Evolutionary conservation across 192 early-diverging fungal genomes (phyloP).

Genomic region (Backusella circina): DNA sequence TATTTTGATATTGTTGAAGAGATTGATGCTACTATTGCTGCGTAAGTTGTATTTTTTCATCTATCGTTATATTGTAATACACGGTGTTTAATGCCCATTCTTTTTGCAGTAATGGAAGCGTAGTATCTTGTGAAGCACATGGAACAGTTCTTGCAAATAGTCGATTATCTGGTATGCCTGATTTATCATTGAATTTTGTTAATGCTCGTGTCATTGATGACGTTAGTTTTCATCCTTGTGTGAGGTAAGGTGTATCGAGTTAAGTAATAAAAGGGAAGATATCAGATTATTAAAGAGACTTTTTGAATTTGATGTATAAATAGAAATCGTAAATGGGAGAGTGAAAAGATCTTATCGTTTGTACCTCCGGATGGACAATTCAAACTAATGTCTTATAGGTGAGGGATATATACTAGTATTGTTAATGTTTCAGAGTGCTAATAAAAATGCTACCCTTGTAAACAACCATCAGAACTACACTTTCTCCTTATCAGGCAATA

Average conservation of each 20-base stretch:
- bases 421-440: background rate
- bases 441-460: background rate
- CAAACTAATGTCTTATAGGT: slow-evolving; percentile 80
- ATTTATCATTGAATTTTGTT: slow-evolving; percentile 71
- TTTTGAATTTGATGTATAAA: background rate
- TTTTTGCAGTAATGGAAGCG: slow-evolving; percentile 49
- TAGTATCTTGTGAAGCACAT: slow-evolving; percentile 74
- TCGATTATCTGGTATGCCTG: slow-evolving; percentile 87
- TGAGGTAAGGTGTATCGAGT: slow-evolving; percentile 42
- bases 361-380: slow-evolving; percentile 94
- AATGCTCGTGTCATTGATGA: slow-evolving; percentile 75
- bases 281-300: background rate
- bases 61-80: background rate
- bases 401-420: background rate
- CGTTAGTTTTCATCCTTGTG: slow-evolving; percentile 87
- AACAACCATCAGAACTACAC: slow-evolving; percentile 47
- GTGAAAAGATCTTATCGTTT: slow-evolving; percentile 79
- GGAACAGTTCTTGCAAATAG: slow-evolving; percentile 78
- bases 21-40: slow-evolving; percentile 80
- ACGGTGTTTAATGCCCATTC: background rate
- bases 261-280: background rate
- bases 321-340: slow-evolving; percentile 72
- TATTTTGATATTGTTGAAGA: slow-evolving; percentile 92
- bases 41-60: slow-evolving; percentile 35
- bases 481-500: slow-evolving; percentile 52